Base-by-base conservation (phyloP, 345 rosid species). In the Clarkia xantiana region DNA sequence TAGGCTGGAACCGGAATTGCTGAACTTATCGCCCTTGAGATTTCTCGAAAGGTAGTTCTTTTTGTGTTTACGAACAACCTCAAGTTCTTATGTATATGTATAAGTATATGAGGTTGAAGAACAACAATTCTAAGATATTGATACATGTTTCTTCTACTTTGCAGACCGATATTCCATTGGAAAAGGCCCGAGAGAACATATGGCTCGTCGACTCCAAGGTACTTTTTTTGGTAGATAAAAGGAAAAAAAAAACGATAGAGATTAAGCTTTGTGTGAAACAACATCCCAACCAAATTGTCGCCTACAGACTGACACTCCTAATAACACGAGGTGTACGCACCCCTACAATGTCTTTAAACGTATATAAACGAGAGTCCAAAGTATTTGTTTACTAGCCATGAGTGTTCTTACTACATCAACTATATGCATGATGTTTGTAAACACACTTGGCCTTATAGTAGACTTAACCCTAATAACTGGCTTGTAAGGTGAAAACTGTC, bases 1-100 rank as follows among this genome's bases (percentile, higher is more conserved):
- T 72, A 89, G 97, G 97, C 97, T 68, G 97, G 97, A 67, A 89
- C 97, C 14, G 97, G 97, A 60, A 89, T 89, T 53, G 97, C 94
- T 2, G 91, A 82, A 58, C 83, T 85, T 54, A 82, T 89, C 52
- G 95, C 97, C 58, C 94, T 85, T 55, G 88, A 89, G 74, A 81
- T 85, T 20, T 85, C 95, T 49, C 85, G 78, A 67, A 82, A 82
- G 88, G 97, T 89, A 54, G 3, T 40, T 2, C 22, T 11, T 13
- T 47, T 47, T 47, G 0, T 18, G 18, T 8, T 10, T 18, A 3
- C 0, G 12, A 6, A 45, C 49, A 46, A 6, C 49, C 14, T 5
- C 3, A 46, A 18, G 18, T 46, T 18, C 1, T 46, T 46, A n/a
- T n/a, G n/a, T n/a, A 29, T 3, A 29, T 3, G 8, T 22, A 29